Percentiles rank a stretch among this genome's conserved stretches.
phyloP scores from a whole-genome alignment of 2,329 filamentous ascomycete species.

The Colletotrichum caudatum region DNA sequence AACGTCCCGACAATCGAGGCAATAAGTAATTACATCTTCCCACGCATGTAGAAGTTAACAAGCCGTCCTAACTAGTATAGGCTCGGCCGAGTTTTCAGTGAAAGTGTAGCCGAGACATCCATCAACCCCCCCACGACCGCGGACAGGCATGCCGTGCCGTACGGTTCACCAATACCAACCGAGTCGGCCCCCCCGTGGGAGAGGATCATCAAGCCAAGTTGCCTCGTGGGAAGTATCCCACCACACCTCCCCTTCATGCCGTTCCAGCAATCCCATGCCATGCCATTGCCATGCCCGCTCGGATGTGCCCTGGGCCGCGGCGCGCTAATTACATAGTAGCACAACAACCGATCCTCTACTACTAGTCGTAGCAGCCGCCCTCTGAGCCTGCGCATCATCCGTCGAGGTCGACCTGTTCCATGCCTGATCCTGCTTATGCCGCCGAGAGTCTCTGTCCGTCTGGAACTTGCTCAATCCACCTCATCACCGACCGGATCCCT shows the following conservation, averaged over 20 bases:
- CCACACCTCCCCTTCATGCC: neutral
- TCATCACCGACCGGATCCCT: slow-evolving; percentile 7
- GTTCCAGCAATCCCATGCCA: neutral
- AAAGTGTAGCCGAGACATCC: slow-evolving; percentile 6
- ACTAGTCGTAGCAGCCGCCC: neutral
- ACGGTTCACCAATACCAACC: neutral
- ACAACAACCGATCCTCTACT: neutral
- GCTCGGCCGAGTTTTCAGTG: neutral
- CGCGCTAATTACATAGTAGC: slow-evolving; percentile 5
- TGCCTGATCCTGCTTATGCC: neutral
- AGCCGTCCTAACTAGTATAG: neutral
- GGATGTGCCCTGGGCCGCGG: slow-evolving; percentile 10
- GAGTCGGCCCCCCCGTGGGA: neutral
- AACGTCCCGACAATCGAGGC: neutral
- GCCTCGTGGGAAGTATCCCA: neutral
- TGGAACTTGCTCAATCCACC: slow-evolving; percentile 44
- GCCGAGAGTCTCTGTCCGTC: slow-evolving; percentile 26
- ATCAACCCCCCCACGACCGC: neutral
- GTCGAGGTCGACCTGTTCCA: neutral
- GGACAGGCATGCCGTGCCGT: slow-evolving; percentile 14
- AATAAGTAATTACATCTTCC: neutral
- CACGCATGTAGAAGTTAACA: neutral
- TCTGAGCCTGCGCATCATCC: slow-evolving; percentile 12
- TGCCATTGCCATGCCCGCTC: neutral
- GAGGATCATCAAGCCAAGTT: slow-evolving; percentile 2